Base-by-base conservation (phyloP, 805 yeast species). In the Yarrowia keelungensis region DNA sequence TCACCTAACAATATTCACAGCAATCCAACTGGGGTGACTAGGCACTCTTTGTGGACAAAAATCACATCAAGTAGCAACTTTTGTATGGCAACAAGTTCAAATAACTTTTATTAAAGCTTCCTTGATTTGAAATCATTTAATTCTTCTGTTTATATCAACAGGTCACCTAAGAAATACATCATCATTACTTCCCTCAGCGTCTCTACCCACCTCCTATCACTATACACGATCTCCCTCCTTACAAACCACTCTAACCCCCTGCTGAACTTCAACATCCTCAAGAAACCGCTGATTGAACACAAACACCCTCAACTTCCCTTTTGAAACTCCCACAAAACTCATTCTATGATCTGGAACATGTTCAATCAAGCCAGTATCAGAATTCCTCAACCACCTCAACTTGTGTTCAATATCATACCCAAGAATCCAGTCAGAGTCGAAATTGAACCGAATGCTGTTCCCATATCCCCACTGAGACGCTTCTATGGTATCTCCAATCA, bases 391-490 rank as follows among this genome's bases (percentile, higher is more conserved):
- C 56, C 41, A 35, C 16, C 26, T 8, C n/a, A 50, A n/a, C 22
- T n/a, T 36, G 8, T 50, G 56, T 5, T 50, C 41, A 50, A 22
- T 16, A 16, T 35, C 56, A 16, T 35, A 50, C 10, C 56, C 56
- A 2, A 50, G 41, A 5, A 50, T 36, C 56, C 56, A 50, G 14
- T 50, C 56, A 10, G 26, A n/a, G 14, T 35, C 56, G 15, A 50
- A 50, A 50, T 35, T 35, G 56, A 50, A 50, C 41, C 56, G 56
- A 36, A 50, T 35, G 5, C 39, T n/a, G 15, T 50, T 50, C 7
- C 56, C 56, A 35, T 50, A 50, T 0, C 56, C 41, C 56, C 56
- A 50, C 8, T 35, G 56, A 11, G 56, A 50, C n/a, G 56, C 41
- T 12, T 50, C 56, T 2, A 50, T 50, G n/a, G 56, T 50, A 16